phyloP scores from a whole-genome alignment of 352 stramenopile species.

The Phytophthora rubi region DNA sequence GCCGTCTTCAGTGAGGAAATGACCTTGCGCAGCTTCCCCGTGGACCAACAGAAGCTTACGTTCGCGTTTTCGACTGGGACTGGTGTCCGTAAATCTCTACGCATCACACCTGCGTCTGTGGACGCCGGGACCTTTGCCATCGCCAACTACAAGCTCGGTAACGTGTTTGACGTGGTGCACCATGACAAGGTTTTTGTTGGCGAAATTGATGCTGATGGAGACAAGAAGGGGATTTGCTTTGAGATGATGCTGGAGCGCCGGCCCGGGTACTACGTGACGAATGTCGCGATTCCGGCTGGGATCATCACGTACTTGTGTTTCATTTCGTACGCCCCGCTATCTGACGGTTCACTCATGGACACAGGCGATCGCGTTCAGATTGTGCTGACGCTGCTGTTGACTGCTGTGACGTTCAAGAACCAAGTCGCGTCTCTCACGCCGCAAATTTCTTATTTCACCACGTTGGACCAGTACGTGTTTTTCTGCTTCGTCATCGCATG shows the following conservation, averaged over 20 bases:
- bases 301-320: slow-evolving; percentile 70
- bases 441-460: slow-evolving; percentile 72
- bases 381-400: slow-evolving; percentile 65
- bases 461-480: slow-evolving; percentile 68
- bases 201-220: slow-evolving; percentile 38
- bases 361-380: slow-evolving; percentile 61
- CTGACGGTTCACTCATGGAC: slow-evolving; percentile 46
- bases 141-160: slow-evolving; percentile 59
- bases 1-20: slow-evolving; percentile 67
- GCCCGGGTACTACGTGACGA: slow-evolving; percentile 63
- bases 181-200: slow-evolving; percentile 61
- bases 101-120: slow-evolving; percentile 37
- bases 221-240: slow-evolving; percentile 56
- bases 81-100: slow-evolving; percentile 43
- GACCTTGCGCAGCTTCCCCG: slow-evolving; percentile 60
- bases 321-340: slow-evolving; percentile 50
- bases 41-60: slow-evolving; percentile 66
- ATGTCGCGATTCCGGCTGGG: slow-evolving; percentile 50
- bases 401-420: slow-evolving; percentile 70
- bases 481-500: slow-evolving; percentile 70
- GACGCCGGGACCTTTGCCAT: slow-evolving; percentile 55
- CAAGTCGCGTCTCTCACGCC: slow-evolving; percentile 56
- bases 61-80: slow-evolving; percentile 50
- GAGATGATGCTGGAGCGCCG: slow-evolving; percentile 65
- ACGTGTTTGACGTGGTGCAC: slow-evolving; percentile 60